These are phyloP conservation scores for Ambrosia trifida DNA, from an alignment of 129 eudicot species.

Conservation along the genomic window DNA sequence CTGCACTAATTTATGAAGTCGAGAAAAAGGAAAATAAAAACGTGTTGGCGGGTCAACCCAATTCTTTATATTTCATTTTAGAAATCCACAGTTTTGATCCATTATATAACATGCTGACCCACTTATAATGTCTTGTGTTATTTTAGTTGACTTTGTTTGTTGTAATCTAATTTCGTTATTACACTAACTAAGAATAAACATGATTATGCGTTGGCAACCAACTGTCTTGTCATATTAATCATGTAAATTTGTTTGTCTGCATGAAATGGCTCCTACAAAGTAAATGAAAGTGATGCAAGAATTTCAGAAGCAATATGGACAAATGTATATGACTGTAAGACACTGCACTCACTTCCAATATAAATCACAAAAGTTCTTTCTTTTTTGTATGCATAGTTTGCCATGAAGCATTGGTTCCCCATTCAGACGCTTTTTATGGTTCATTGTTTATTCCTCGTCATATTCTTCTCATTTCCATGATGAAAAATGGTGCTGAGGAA, in stretches of 20 bases:
- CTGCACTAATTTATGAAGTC: not conserved
- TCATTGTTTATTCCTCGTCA: conserved; percentile 9
- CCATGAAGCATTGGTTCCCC: not conserved
- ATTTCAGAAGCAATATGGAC: conserved; percentile 94
- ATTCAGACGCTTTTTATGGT: not conserved
- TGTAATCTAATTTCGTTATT: conserved; percentile 3
- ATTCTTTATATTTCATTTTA: not conserved
- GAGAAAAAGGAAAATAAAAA: not conserved
- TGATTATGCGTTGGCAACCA: not conserved
- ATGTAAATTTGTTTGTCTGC: conserved; percentile 32
- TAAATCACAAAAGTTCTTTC: not conserved
- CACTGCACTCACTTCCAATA: conserved; percentile 16
- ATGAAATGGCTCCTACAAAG: conserved; percentile 96
- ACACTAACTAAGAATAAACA: conserved; percentile 11
- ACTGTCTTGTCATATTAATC: conserved; percentile 5
- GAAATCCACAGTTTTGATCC: not conserved
- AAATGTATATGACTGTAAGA: conserved; percentile 99
- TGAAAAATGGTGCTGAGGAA: not conserved
- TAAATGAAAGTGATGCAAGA: conserved; percentile 85
- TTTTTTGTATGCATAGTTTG: conserved; percentile 2
- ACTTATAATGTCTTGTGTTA: not conserved
- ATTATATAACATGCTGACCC: not conserved
- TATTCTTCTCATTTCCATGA: not conserved
- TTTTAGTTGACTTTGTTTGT: not conserved
- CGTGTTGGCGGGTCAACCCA: conserved; percentile 11